A percentile compares a stretch with the other conserved stretches of the same genome.
Conservation (phyloP, 108 stramenopile species). For the Pseudonitzschia multistriata region DNA sequence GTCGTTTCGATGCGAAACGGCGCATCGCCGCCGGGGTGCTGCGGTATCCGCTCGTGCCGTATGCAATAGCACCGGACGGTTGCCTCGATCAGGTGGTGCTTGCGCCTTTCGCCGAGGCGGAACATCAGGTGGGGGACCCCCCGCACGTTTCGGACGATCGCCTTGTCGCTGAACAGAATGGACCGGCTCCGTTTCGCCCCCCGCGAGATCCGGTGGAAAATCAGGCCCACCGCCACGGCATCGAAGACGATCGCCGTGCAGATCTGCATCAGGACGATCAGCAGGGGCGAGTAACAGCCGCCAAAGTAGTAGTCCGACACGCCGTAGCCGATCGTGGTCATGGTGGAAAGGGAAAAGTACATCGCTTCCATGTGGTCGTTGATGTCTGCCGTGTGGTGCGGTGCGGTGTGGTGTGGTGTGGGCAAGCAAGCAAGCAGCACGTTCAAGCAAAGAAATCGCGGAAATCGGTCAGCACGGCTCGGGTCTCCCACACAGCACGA, state of each 20-base stretch:
- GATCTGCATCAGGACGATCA: conserved; percentile 83
- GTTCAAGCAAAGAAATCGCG: not conserved
- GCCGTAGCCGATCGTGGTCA: conserved; percentile 95
- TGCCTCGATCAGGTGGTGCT: conserved; percentile 90
- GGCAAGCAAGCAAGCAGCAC: not conserved
- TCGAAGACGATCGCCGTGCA: conserved; percentile 87
- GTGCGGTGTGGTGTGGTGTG: not conserved
- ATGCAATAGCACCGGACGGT: conserved; percentile 90
- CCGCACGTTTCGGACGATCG: conserved; percentile 74
- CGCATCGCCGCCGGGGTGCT: not conserved
- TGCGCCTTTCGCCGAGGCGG: conserved; percentile 89
- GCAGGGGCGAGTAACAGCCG: conserved; percentile 82
- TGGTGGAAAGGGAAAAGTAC: conserved; percentile 89
- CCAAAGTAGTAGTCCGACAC: conserved; percentile 93
- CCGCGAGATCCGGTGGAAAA: conserved; percentile 88
- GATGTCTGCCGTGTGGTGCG: conserved; percentile 21
- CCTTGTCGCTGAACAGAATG: conserved; percentile 88
- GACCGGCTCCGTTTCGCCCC: conserved; percentile 87
- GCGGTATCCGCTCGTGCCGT: conserved; percentile 69
- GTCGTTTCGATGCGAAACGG: conserved; percentile 43
- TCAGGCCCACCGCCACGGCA: conserved; percentile 87
- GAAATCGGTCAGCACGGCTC: not conserved
- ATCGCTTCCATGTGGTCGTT: conserved; percentile 78
- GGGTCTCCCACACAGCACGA: no score
- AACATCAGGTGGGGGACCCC: conserved; percentile 91